phyloP scores from a whole-genome alignment of 768 basidiomycete genomes.

The Udeniomyces megalosporus region DNA sequence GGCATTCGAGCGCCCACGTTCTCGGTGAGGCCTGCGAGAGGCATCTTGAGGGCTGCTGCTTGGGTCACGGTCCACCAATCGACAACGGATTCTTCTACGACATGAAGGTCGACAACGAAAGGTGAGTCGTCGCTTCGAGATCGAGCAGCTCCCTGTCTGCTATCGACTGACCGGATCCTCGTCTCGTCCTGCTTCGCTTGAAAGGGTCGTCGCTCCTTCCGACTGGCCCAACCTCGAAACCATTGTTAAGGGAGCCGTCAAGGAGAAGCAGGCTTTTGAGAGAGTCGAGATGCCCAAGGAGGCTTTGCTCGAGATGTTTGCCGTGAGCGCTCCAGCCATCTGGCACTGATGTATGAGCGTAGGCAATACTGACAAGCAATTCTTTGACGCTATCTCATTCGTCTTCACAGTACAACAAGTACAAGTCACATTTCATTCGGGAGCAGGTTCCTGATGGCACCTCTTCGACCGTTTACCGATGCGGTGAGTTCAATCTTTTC shows the following conservation, averaged over 20 bases:
- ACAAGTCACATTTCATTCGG: constrained; percentile 89
- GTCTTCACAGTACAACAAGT: constrained; percentile 79
- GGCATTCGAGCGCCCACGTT: constrained; percentile 98
- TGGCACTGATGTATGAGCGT: neutral
- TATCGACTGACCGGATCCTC: no score
- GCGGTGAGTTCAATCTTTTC: constrained; percentile 36
- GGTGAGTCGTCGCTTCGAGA: constrained; percentile 32
- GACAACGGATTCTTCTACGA: constrained; percentile 99
- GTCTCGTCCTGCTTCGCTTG: no score
- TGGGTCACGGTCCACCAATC: constrained; percentile 91
- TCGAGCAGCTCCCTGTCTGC: neutral
- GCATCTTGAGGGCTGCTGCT: constrained; percentile 80
- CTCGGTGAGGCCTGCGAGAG: constrained; percentile 90
- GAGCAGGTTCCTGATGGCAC: constrained; percentile 91
- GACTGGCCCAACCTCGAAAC: constrained; percentile 87
- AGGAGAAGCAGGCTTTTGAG: constrained; percentile 96
- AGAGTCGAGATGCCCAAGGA: constrained; percentile 85
- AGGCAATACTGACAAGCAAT: neutral
- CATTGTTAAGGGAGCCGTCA: constrained; percentile 66
- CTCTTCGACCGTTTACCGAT: constrained; percentile 93
- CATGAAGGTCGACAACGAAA: constrained; percentile 66
- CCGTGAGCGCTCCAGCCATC: constrained; percentile 37
- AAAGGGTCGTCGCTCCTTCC: constrained; percentile 58
- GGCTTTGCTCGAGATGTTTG: constrained; percentile 90
- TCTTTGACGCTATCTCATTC: constrained; percentile 7